Percentiles rank a stretch among this genome's conserved stretches.
Evolutionary conservation across 176 grass and related monocot genomes (phyloP).

Genomic region (Tillandsia leiboldiana): DNA sequence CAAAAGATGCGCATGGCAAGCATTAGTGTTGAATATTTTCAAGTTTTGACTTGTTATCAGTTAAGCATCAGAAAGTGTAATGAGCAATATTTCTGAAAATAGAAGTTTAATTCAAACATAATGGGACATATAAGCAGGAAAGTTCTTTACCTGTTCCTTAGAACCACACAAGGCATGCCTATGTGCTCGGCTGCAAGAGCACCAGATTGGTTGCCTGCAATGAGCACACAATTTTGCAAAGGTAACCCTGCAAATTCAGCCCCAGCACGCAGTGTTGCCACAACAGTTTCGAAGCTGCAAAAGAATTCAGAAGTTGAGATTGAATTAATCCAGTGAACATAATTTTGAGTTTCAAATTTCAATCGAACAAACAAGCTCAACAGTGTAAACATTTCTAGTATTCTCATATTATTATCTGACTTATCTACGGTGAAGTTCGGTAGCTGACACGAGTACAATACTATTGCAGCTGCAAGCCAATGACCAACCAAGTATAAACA

Average conservation of each 20-base stretch:
- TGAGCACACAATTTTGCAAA: constrained; percentile 53
- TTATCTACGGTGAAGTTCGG: no score
- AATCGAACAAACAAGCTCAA: no score
- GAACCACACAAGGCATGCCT: constrained; percentile 65
- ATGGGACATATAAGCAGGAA: not conserved
- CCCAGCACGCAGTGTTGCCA: constrained; percentile 47
- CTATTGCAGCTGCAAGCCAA: no score
- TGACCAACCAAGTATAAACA: no score
- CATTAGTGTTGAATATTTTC: not conserved
- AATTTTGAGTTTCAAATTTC: not conserved
- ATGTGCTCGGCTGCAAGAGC: constrained; percentile 51
- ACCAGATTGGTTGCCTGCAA: constrained; percentile 50
- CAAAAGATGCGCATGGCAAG: no score
- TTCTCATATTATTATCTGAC: no score
- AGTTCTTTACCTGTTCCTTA: constrained; percentile 52
- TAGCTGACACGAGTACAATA: no score
- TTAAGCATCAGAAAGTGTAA: not conserved
- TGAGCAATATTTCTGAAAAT: not conserved
- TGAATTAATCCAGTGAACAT: not conserved
- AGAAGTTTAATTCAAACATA: not conserved
- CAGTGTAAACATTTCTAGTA: no score
- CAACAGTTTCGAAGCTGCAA: constrained; percentile 56
- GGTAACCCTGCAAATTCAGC: constrained; percentile 44
- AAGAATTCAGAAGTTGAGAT: not conserved
- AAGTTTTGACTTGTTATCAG: not conserved